These are phyloP conservation scores for Chlamydomonas sp. DNA, from an alignment of 139 green algal genomes.

Conservation along the genomic window DNA sequence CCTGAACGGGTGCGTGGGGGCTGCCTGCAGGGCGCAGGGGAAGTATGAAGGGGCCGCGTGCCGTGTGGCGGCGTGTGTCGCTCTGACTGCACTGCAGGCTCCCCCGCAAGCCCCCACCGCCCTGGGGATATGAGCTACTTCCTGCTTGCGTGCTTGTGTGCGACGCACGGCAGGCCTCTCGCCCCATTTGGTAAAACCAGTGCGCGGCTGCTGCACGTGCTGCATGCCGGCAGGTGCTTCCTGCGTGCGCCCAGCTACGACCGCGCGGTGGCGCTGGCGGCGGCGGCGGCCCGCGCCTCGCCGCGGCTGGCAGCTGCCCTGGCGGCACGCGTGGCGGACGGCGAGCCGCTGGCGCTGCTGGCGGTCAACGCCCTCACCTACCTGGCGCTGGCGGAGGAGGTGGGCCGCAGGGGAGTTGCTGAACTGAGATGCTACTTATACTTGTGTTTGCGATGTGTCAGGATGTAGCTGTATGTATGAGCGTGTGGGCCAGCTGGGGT, in stretches of 20 bases:
- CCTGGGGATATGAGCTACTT: too few relatives aligned
- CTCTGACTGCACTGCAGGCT: too few relatives aligned
- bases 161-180: too few relatives aligned
- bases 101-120: too few relatives aligned
- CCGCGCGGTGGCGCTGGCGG: neutral
- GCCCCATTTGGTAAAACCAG: too few relatives aligned
- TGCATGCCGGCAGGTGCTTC: neutral
- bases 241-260: neutral
- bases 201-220: neutral
- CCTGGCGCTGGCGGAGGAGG: conserved; percentile 1
- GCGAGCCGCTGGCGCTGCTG: conserved; percentile 1
- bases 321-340: conserved; percentile 13
- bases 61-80: too few relatives aligned
- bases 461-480: too few relatives aligned
- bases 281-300: neutral
- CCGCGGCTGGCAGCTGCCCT: neutral
- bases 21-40: too few relatives aligned
- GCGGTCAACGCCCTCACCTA: conserved; percentile 12
- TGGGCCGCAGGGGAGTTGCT: neutral
- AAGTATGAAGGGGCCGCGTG: too few relatives aligned
- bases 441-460: neutral
- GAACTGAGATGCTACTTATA: neutral
- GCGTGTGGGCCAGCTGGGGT: too few relatives aligned
- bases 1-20: conserved; percentile 13
- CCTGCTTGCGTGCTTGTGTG: too few relatives aligned